A percentile compares a stretch with the other conserved stretches of the same genome.
These are phyloP conservation scores for Wallacemonas rigidus DNA, from an alignment of 208 protist species.

Conservation along the genomic window DNA sequence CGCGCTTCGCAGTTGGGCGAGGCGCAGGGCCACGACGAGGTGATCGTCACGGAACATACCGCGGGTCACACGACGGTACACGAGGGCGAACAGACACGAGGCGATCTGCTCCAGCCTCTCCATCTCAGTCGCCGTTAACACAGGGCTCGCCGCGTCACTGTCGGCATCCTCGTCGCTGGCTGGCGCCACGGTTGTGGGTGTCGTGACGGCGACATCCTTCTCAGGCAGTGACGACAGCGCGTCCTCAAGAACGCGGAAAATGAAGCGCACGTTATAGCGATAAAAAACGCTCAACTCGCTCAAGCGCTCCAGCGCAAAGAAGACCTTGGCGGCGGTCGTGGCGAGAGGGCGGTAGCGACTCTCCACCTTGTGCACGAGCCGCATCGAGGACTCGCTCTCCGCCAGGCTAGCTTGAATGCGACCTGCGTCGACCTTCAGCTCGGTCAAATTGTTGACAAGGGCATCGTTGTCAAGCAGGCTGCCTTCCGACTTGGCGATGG, in stretches of 20 bases:
- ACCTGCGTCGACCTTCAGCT: slow-evolving; percentile 93
- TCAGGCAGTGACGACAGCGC: slow-evolving; percentile 71
- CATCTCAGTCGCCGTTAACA: slow-evolving; percentile 23
- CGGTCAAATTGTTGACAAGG: slow-evolving; percentile 94
- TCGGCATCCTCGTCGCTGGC: slow-evolving; percentile 12
- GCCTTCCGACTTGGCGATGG: slow-evolving; percentile 93
- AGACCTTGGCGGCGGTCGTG: slow-evolving; percentile 85
- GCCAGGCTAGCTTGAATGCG: slow-evolving; percentile 90
- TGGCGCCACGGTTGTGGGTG: not conserved
- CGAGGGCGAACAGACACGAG: slow-evolving; percentile 66
- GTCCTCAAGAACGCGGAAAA: slow-evolving; percentile 92
- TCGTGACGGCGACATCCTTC: not conserved
- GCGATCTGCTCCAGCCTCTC: slow-evolving; percentile 47
- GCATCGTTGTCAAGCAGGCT: slow-evolving; percentile 98
- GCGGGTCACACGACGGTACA: slow-evolving; percentile 77
- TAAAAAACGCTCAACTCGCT: slow-evolving; percentile 96
- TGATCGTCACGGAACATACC: slow-evolving; percentile 96
- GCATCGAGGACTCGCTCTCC: slow-evolving; percentile 93
- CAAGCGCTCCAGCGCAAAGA: slow-evolving; percentile 96
- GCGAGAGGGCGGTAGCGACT: slow-evolving; percentile 95
- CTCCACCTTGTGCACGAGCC: slow-evolving; percentile 78
- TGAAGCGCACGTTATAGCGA: slow-evolving; percentile 96
- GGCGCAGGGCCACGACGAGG: slow-evolving; percentile 91
- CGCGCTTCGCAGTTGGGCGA: slow-evolving; percentile 91
- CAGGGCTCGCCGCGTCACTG: slow-evolving; percentile 16